Evolutionary conservation across 1,284 basidiomycete species (phyloP).

Genomic region (Coniferiporia sulphurascens): DNA sequence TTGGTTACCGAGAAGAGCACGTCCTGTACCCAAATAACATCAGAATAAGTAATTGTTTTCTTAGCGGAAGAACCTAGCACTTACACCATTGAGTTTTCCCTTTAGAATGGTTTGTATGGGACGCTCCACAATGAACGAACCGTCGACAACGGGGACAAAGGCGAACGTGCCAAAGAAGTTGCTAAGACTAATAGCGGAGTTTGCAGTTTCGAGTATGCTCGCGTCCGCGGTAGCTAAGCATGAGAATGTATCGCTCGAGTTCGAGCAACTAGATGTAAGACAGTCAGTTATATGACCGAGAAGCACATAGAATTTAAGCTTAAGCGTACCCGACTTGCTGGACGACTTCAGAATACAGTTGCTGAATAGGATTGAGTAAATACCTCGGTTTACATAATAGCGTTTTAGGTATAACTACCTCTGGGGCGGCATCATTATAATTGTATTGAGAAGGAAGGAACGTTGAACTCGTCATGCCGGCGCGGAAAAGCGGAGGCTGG

Average conservation of each 20-base stretch:
- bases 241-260: conserved; percentile 27
- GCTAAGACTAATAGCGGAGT: conserved; percentile 29
- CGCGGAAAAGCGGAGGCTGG: conserved; percentile 19
- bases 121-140: conserved; percentile 37
- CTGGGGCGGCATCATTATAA: conserved; percentile 20
- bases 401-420: conserved; percentile 6
- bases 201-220: conserved; percentile 30
- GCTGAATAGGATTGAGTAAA: neutral
- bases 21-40: conserved; percentile 33
- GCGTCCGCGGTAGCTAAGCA: conserved; percentile 34
- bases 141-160: conserved; percentile 43
- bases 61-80: neutral
- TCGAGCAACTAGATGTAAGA: conserved; percentile 30
- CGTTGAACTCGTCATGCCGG: conserved; percentile 19
- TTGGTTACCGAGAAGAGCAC: conserved; percentile 35
- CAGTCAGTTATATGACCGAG: neutral
- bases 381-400: neutral
- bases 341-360: neutral
- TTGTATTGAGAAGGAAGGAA: conserved; percentile 21
- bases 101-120: conserved; percentile 33
- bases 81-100: conserved; percentile 17
- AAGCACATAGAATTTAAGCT: neutral
- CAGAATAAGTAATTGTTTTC: neutral
- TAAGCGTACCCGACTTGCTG: conserved; percentile 1
- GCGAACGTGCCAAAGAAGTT: conserved; percentile 39